phyloP scores from a whole-genome alignment of 768 basidiomycete species.

The Leccinum variicolor region DNA sequence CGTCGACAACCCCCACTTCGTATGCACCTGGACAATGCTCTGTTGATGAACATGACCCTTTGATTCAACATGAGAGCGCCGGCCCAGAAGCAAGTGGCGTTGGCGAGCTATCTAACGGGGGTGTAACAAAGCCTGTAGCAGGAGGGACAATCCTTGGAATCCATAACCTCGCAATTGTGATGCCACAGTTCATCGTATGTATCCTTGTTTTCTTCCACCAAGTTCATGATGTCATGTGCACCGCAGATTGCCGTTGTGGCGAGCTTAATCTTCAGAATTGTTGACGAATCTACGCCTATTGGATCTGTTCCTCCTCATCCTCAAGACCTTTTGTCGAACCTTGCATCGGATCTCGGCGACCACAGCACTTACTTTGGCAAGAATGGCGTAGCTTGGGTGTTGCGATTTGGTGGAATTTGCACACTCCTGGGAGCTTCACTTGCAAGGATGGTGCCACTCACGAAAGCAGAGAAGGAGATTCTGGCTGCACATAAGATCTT shows the following conservation, averaged over 20 bases:
- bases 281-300: slow-evolving; percentile 47
- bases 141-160: slow-evolving; percentile 94
- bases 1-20: slow-evolving; percentile 11
- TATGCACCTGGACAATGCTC: slow-evolving; percentile 30
- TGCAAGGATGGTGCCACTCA: slow-evolving; percentile 81
- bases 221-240: background rate
- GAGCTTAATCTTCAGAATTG: slow-evolving; percentile 79
- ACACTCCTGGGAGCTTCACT: slow-evolving; percentile 76
- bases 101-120: slow-evolving; percentile 18
- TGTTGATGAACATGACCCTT: slow-evolving; percentile 44
- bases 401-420: slow-evolving; percentile 88
- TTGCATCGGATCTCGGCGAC: slow-evolving; percentile 31
- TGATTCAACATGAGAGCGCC: slow-evolving; percentile 50
- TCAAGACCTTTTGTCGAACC: slow-evolving; percentile 28
- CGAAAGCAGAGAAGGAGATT: slow-evolving; percentile 90
- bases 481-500: slow-evolving; percentile 76
- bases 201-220: background rate
- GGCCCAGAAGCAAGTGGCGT: slow-evolving; percentile 43
- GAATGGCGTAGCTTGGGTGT: slow-evolving; percentile 90
- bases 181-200: slow-evolving; percentile 90
- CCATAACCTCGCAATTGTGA: slow-evolving; percentile 92
- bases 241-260: slow-evolving; percentile 81
- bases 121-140: slow-evolving; percentile 50
- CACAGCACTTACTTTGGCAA: slow-evolving; percentile 70
- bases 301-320: slow-evolving; percentile 23